Evolutionary conservation across 2,329 filamentous ascomycete genomes (phyloP), one percentile per base, ranked within the genome.

Genomic region (Fusarium veterinarium): DNA sequence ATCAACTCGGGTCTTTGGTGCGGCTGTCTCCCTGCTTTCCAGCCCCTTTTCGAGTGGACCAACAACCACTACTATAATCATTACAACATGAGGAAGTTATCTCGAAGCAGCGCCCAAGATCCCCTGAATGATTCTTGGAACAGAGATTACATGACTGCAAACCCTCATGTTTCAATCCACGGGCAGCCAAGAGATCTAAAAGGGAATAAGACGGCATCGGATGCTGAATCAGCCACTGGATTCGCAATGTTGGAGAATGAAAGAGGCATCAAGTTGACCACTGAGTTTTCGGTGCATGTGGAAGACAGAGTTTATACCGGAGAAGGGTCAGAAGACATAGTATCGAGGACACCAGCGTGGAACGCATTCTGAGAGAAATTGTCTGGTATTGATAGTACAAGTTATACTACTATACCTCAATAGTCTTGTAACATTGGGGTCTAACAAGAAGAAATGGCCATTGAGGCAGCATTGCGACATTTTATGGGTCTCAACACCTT

Each of bases 1-100:
- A 77, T 80, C 46, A 83, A 85, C 64, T 75, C 82, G 46, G 84
- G 83, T n/a, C 75, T 85, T 35, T 85, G 83, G 83, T 81, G 82
- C 49, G 77, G 79, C 17, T 85, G 82, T 66, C 81, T 84, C 42
- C 82, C 83, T 8, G 78, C 83, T 5, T 69, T 84, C 16, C 82
- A 84, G 42, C 81, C 82, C 5, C 62, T 84, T 20, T 64, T 83
- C 11, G 80, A 82, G 46, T 19, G 59, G 40, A 45, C 65, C 58
- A 59, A 68, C 31, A 55, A 66, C 9, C 64, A 60, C 25, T 69
- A 52, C 35, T 60, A 56, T 28, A 25, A 61, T 65, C 48, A 67
- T 17, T 71, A 72, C 58, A 74, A 37, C 9, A 69, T 73, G 37
- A 69, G 67, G 41, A 77, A 77, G 48, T 55, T 72, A 20, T 74